Conservation (phyloP, 2,329 filamentous ascomycete genomes). For the Colletotrichum higginsianum region DNA sequence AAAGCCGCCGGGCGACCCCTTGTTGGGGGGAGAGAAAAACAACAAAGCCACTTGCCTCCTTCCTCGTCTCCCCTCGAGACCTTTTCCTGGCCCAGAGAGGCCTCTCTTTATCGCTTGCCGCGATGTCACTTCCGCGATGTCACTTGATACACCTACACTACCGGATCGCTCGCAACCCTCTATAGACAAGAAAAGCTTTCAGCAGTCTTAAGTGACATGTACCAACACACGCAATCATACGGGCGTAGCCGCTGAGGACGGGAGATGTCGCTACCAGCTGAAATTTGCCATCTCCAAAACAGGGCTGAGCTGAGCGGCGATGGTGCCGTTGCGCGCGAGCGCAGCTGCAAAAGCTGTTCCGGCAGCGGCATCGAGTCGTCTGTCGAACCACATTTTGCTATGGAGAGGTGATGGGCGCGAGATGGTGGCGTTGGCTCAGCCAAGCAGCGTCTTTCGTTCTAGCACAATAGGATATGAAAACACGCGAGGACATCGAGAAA, state of each 20-base stretch:
- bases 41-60: conserved; percentile 27
- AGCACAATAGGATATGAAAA: conserved; percentile 24
- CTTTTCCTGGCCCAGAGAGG: conserved; percentile 5
- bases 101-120: conserved; percentile 10
- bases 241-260: conserved; percentile 15
- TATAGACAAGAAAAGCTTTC: neutral
- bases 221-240: conserved; percentile 12
- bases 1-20: conserved; percentile 6
- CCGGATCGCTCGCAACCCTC: conserved; percentile 5
- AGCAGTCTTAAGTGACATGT: conserved; percentile 19
- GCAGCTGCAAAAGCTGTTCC: conserved; percentile 23
- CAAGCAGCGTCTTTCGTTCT: conserved; percentile 19
- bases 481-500: conserved; percentile 10
- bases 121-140: conserved; percentile 25
- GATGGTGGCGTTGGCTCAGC: conserved; percentile 12
- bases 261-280: conserved; percentile 12
- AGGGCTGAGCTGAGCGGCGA: conserved; percentile 2
- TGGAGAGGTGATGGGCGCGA: conserved; percentile 38
- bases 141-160: conserved; percentile 11
- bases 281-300: conserved; percentile 12
- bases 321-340: neutral
- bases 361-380: conserved; percentile 28
- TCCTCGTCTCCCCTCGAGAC: conserved; percentile 11
- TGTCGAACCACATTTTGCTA: conserved; percentile 11
- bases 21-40: neutral